Conservation (phyloP, 2,329 filamentous ascomycete genomes). For the Ophiostoma australiae region DNA sequence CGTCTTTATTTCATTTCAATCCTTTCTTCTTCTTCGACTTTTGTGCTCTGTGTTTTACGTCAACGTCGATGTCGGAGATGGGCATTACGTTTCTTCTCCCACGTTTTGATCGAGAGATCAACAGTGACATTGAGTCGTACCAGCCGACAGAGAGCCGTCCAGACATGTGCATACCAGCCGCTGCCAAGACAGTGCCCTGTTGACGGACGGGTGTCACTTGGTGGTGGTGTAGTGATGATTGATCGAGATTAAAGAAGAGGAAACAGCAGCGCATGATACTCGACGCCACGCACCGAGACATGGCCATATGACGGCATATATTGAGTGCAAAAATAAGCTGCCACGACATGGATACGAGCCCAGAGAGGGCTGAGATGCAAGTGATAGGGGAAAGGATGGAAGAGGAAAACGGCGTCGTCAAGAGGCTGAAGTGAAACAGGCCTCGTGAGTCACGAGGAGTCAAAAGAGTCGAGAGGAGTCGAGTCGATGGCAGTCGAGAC, state of each 20-base stretch:
- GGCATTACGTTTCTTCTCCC: neutral
- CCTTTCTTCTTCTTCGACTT: too few relatives aligned
- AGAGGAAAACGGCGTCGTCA: neutral
- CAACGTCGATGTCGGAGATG: neutral
- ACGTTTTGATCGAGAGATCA: neutral
- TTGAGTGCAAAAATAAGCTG: neutral
- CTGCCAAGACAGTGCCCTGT: neutral
- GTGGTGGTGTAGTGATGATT: neutral
- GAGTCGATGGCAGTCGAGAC: neutral
- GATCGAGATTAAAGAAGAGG: neutral
- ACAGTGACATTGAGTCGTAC: neutral
- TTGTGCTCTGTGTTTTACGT: neutral
- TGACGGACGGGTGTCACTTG: neutral
- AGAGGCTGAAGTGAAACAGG: constrained; percentile 9
- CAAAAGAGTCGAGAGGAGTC: too few relatives aligned
- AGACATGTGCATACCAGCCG: constrained; percentile 2
- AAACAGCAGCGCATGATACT: neutral
- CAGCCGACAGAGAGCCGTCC: neutral
- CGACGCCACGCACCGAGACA: neutral
- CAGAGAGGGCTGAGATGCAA: neutral
- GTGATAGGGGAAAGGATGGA: neutral
- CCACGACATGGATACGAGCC: neutral
- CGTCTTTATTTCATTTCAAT: too few relatives aligned
- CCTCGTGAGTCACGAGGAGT: neutral
- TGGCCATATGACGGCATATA: neutral